Percentiles rank a stretch among this genome's conserved stretches.
phyloP scores from a whole-genome alignment of 129 eudicot species.

The Daucus carota region DH1_v3.0 NC_030388.2:25577001-25577500 shows the following conservation, averaged over 20 bases:
- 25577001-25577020: neutral
- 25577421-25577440: slow-evolving; percentile 64
- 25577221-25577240: too few species aligned
- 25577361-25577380: too few species aligned
- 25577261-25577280: too few species aligned
- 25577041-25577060: neutral
- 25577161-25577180: too few species aligned
- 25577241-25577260: too few species aligned
- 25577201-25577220: too few species aligned
- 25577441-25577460: slow-evolving; percentile 78
- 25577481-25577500: neutral
- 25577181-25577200: too few species aligned
- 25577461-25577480: slow-evolving; percentile 95
- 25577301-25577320: too few species aligned
- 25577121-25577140: neutral
- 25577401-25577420: slow-evolving; percentile 96
- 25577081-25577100: neutral
- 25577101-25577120: neutral
- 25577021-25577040: neutral
- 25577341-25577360: too few species aligned
- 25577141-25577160: neutral
- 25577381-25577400: slow-evolving; percentile 21
- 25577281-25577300: too few species aligned
- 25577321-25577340: too few species aligned
- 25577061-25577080: neutral